Evolutionary conservation across 2,329 filamentous ascomycete genomes (phyloP).

Genomic region (Penicillium corylophilum): DNA sequence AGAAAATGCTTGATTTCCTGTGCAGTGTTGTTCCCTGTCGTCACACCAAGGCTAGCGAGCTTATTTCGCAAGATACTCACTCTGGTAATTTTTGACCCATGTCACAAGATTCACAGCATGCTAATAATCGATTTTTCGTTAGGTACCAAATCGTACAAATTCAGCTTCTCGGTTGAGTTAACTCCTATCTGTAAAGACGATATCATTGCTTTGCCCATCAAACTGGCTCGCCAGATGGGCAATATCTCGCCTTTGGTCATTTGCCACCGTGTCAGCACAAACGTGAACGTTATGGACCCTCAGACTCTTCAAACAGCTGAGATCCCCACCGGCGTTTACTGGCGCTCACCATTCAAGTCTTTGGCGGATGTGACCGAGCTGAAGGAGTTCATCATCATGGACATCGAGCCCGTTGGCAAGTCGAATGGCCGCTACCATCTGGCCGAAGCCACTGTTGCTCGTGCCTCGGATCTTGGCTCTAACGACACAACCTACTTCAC

Average conservation of each 20-base stretch:
- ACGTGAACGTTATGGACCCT: slow-evolving; percentile 85
- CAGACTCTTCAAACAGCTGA: slow-evolving; percentile 89
- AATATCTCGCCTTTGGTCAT: slow-evolving; percentile 86
- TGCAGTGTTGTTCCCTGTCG: slow-evolving; percentile 69
- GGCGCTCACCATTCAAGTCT: slow-evolving; percentile 81
- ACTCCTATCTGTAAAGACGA: slow-evolving; percentile 98
- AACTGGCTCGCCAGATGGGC: slow-evolving; percentile 79
- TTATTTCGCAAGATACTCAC: slow-evolving; percentile 91
- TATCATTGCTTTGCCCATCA: slow-evolving; percentile 86
- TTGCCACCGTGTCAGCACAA: slow-evolving; percentile 84
- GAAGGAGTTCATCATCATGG: slow-evolving; percentile 90
- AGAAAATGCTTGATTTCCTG: slow-evolving; percentile 89
- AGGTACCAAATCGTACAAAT: slow-evolving; percentile 73
- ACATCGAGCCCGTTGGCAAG: slow-evolving; percentile 77
- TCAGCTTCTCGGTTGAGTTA: slow-evolving; percentile 81
- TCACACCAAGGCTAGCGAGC: slow-evolving; percentile 77
- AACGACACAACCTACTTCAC: slow-evolving; percentile 89
- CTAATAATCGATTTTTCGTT: no score
- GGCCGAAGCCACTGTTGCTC: slow-evolving; percentile 83
- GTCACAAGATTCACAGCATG: no score
- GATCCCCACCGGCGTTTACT: slow-evolving; percentile 78
- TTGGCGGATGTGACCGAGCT: slow-evolving; percentile 82
- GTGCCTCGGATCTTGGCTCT: slow-evolving; percentile 78
- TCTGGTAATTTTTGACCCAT: slow-evolving; percentile 61
- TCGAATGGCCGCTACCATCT: slow-evolving; percentile 79